A percentile compares a stretch with the other conserved stretches of the same genome.
Evolutionary conservation across 805 yeast species (phyloP).

Genomic region (Candida chauliodis): DNA sequence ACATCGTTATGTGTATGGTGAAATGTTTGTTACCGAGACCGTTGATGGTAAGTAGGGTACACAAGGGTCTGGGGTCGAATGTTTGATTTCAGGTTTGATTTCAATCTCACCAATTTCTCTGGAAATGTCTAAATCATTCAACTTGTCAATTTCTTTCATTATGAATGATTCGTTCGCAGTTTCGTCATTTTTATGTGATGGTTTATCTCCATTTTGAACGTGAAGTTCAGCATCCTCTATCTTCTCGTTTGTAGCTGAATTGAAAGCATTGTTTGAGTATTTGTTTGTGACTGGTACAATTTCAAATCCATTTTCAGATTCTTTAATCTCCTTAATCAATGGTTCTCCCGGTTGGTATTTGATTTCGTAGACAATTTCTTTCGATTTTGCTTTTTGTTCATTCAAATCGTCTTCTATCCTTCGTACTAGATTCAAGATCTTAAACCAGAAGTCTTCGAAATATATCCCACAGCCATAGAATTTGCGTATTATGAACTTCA

Average conservation of each 20-base stretch:
- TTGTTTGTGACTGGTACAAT: neutral
- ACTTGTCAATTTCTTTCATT: constrained; percentile 5
- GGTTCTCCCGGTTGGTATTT: neutral
- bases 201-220: neutral
- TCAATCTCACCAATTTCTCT: neutral
- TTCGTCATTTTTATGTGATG: neutral
- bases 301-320: constrained; percentile 6
- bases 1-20: too few species aligned
- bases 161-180: neutral
- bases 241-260: neutral
- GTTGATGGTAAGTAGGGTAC: neutral
- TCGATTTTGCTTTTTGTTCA: neutral
- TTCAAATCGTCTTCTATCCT: constrained; percentile 10
- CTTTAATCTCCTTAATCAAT: constrained; percentile 2
- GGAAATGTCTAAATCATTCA: constrained; percentile 2
- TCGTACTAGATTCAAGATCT: constrained; percentile 16
- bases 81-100: neutral
- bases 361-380: constrained; percentile 2
- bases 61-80: neutral
- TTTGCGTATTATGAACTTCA: constrained; percentile 24
- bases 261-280: neutral
- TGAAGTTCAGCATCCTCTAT: neutral
- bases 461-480: constrained; percentile 28
- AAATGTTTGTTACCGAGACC: constrained; percentile 1
- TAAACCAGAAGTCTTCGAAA: constrained; percentile 19